phyloP scores from a whole-genome alignment of 2,329 filamentous ascomycete genomes.

The Phoma sp. region DNA sequence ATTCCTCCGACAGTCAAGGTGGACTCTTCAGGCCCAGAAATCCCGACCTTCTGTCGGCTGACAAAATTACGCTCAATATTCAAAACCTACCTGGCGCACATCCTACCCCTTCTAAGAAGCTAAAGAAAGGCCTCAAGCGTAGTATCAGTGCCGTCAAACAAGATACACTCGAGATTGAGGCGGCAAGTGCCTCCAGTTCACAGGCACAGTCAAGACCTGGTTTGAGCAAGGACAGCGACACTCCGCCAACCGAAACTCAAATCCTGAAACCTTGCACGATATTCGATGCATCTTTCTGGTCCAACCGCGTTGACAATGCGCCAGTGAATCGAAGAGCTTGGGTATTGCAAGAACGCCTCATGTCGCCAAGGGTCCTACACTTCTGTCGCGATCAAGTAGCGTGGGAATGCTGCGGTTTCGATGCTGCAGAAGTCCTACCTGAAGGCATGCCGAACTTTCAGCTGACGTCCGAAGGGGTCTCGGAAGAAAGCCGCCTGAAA shows the following conservation, averaged over 20 bases:
- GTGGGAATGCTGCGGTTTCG: slow-evolving; percentile 30
- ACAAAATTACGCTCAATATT: slow-evolving; percentile 22
- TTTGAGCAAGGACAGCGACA: background rate
- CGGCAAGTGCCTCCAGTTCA: too few species aligned
- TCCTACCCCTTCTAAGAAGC: background rate
- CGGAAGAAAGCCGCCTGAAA: background rate
- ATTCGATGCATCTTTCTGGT: slow-evolving; percentile 13
- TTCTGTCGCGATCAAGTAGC: slow-evolving; percentile 28
- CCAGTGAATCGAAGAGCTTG: slow-evolving; percentile 32
- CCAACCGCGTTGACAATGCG: slow-evolving; percentile 18
- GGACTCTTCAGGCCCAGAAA: slow-evolving; percentile 22
- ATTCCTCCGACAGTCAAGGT: slow-evolving; percentile 17
- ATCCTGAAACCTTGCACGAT: background rate
- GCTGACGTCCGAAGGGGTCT: background rate
- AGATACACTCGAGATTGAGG: too few species aligned
- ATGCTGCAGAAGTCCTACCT: background rate
- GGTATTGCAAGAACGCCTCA: slow-evolving; percentile 33
- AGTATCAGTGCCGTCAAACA: too few species aligned
- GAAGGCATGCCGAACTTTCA: background rate
- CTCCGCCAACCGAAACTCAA: background rate
- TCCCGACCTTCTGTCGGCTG: slow-evolving; percentile 16
- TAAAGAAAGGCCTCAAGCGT: too few species aligned
- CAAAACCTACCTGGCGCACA: slow-evolving; percentile 7
- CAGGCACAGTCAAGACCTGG: too few species aligned
- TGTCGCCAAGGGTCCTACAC: slow-evolving; percentile 31